A percentile compares a stretch with the other conserved stretches of the same genome.
phyloP scores from a whole-genome alignment of 2,329 filamentous ascomycete genomes.

The Talaromyces sp. region DNA sequence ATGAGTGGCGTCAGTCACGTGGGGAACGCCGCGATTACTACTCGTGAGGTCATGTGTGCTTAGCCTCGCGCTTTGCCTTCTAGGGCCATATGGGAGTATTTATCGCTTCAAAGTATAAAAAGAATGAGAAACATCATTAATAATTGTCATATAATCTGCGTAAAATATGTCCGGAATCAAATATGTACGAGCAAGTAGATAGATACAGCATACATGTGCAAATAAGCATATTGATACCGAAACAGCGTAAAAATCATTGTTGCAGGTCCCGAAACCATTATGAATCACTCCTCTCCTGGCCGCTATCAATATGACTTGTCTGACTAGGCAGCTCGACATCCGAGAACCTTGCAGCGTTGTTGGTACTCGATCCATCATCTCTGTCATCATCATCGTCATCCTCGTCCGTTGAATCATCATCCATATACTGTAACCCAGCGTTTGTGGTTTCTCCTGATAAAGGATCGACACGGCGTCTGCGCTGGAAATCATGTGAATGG shows the following conservation, averaged over 20 bases:
- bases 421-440: constrained; percentile 37
- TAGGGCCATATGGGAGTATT: not conserved
- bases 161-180: not conserved
- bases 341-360: not conserved
- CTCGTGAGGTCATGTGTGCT: constrained; percentile 10
- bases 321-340: constrained; percentile 14
- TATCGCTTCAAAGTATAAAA: not conserved
- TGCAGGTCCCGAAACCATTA: not conserved
- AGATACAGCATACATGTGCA: constrained; percentile 12
- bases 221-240: not conserved
- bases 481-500: constrained; percentile 88
- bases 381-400: constrained; percentile 31
- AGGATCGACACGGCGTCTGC: constrained; percentile 59
- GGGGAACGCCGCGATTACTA: not conserved
- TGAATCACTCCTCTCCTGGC: not conserved
- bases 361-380: constrained; percentile 28
- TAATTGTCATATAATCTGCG: not conserved
- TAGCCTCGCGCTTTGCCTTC: not conserved
- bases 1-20: constrained; percentile 16
- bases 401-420: constrained; percentile 35
- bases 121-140: not conserved
- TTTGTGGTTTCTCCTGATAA: constrained; percentile 35
- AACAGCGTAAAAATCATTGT: not conserved
- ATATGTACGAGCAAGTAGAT: not conserved
- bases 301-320: not conserved